Evolutionary conservation across 1,284 basidiomycete genomes (phyloP), one percentile per base, ranked within the genome.

Genomic region (Vanrija sp.): DNA sequence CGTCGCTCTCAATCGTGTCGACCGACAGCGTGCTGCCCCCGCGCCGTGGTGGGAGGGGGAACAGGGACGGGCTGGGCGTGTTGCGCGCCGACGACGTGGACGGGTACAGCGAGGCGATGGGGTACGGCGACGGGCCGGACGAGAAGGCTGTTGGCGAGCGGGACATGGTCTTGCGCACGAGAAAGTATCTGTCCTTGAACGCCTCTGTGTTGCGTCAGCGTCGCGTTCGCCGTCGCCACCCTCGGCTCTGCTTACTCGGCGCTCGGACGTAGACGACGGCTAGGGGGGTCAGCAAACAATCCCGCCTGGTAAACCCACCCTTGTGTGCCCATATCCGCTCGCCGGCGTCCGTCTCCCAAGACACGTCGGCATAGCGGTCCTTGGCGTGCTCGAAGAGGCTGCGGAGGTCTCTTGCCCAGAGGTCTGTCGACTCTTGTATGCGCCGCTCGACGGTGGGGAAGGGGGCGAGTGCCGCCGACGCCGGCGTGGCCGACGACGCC

Each of bases 241-340:
- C 8, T 18, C 38, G 38, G 18, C 7, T 25, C 18, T n/a, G 47
- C 53, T 23, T 38, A 61, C 73, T 76, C 4, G 90, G 89, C 20
- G 94, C 93, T 57, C 94, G 85, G 43, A 92, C 91, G 62, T 97
- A 97, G 1, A 98, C 85, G 64, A 98, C 86, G 37, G 91, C 93
- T 93, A n/a, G 63, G 19, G 38, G 24, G 12, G 31, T 4, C 25
- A 19, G 50, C 54, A 42, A 58, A 52, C 47, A 37, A 14, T 19
- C 23, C 19, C 3, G 3, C n/a, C 23, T 22, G 3, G 16, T 12
- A 9, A 3, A 50, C 69, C 18, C 52, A 74, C 72, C 71, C 59
- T 74, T 74, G 54, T 74, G 72, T 15, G 67, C 71, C 67, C 68
- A 74, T 41, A 76, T 73, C 39, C 67, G 54, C 42, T 77, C 75